phyloP scores from a whole-genome alignment of 2,329 filamentous ascomycete genomes.

The Pseudocercospora macadamiae region DNA sequence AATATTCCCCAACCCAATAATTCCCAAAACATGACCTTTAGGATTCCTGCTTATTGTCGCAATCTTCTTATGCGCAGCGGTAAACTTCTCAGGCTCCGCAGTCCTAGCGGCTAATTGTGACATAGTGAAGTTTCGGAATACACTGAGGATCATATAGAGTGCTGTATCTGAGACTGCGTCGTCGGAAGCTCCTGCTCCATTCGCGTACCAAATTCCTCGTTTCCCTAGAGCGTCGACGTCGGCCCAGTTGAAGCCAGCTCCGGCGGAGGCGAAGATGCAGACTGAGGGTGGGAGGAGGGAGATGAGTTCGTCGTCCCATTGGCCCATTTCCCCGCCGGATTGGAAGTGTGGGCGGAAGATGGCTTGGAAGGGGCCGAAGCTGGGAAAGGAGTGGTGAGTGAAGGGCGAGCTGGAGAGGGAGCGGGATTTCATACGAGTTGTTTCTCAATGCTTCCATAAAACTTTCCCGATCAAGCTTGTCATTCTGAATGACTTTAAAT shows the following conservation, averaged over 20 bases:
- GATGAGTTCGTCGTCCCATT: conserved; percentile 63
- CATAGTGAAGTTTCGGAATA: conserved; percentile 69
- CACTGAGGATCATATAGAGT: conserved; percentile 68
- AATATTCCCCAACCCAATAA: conserved; percentile 1
- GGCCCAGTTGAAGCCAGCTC: conserved; percentile 65
- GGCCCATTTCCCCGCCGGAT: conserved; percentile 66
- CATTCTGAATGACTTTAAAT: conserved; percentile 43
- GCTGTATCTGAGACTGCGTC: conserved; percentile 74
- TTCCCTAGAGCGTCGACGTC: conserved; percentile 62
- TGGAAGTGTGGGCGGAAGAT: conserved; percentile 65
- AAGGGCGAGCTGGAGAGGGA: no score
- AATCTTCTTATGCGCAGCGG: conserved; percentile 61
- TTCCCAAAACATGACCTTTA: neutral
- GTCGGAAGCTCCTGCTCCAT: conserved; percentile 68
- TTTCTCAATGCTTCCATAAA: conserved; percentile 42
- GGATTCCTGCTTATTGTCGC: conserved; percentile 53
- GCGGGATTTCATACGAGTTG: conserved; percentile 8
- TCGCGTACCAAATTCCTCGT: conserved; percentile 70
- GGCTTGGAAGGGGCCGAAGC: conserved; percentile 46
- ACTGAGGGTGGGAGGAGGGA: conserved; percentile 55
- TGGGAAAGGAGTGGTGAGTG: conserved; percentile 13
- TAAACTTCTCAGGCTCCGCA: conserved; percentile 51
- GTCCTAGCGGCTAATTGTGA: conserved; percentile 59
- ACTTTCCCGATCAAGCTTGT: conserved; percentile 40
- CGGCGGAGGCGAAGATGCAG: conserved; percentile 62